Conservation (phyloP, 305 asterid genomes). For the Plantago lanceolata region DNA sequence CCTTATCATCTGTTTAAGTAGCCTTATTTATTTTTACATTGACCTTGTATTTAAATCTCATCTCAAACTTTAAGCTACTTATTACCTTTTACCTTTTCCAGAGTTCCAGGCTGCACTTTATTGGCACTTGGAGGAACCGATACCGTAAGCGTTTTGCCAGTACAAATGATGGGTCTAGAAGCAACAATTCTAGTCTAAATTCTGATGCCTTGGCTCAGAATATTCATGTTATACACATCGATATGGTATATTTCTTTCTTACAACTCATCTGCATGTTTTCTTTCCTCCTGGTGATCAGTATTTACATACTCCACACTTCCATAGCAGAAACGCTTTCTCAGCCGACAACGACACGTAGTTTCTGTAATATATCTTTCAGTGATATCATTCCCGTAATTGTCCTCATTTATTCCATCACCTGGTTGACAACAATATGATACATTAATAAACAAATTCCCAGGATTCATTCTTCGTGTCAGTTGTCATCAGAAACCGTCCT, state of each 20-base stretch:
- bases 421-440: not conserved
- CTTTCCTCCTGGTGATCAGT: not conserved
- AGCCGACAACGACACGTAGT: no score
- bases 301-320: no score
- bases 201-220: conserved; percentile 38
- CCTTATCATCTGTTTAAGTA: not conserved
- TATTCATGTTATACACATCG: conserved; percentile 65
- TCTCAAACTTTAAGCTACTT: conserved; percentile 17
- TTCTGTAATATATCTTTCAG: no score
- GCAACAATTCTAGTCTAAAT: conserved; percentile 31
- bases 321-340: no score
- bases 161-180: conserved; percentile 36
- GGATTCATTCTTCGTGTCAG: conserved; percentile 97
- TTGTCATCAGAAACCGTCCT: conserved; percentile 67
- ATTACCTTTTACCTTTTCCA: conserved; percentile 37
- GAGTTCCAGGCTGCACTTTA: conserved; percentile 95
- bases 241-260: conserved; percentile 56
- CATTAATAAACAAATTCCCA: conserved; percentile 30
- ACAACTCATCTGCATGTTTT: conserved; percentile 1
- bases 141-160: conserved; percentile 73
- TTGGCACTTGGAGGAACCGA: conserved; percentile 96
- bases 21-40: conserved; percentile 6
- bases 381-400: not conserved
- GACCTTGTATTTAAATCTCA: not conserved
- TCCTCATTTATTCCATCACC: conserved; percentile 3